Evolutionary conservation across 345 rosid species (phyloP).

Genomic region (Limnanthes douglasii): DNA sequence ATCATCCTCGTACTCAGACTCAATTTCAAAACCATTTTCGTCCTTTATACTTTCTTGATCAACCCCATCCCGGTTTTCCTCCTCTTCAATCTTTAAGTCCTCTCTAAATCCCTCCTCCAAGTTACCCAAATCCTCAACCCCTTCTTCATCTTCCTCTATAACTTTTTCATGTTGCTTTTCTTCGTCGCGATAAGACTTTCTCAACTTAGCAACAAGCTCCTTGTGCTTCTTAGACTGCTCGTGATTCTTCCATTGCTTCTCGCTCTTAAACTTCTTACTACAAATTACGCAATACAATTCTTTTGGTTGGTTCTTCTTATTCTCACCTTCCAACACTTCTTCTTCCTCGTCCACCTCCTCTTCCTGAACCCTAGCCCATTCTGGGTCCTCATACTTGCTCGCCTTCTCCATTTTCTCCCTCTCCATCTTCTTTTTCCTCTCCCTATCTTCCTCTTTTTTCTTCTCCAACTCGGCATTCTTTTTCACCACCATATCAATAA

Average conservation of each 20-base stretch:
- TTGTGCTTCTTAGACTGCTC: constrained; percentile 97
- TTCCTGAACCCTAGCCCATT: constrained; percentile 40
- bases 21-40: constrained; percentile 16
- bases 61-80: constrained; percentile 14
- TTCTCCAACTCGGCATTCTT: constrained; percentile 52
- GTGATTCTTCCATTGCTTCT: constrained; percentile 95
- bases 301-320: constrained; percentile 17
- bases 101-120: constrained; percentile 30
- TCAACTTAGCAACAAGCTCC: constrained; percentile 76
- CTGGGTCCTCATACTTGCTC: constrained; percentile 43
- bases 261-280: constrained; percentile 84
- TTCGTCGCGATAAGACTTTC: constrained; percentile 36
- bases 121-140: constrained; percentile 22
- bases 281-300: constrained; percentile 79
- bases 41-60: constrained; percentile 12
- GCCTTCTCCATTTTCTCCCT: constrained; percentile 52
- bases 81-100: constrained; percentile 19
- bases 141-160: constrained; percentile 15
- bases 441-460: constrained; percentile 43
- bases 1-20: constrained; percentile 15
- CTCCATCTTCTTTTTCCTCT: constrained; percentile 49
- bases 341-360: constrained; percentile 30
- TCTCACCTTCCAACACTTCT: constrained; percentile 15
- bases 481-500: constrained; percentile 60
- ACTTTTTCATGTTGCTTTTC: constrained; percentile 16